phyloP scores from a whole-genome alignment of 208 protist species.

The Balamuthia mandrillaris region DNA sequence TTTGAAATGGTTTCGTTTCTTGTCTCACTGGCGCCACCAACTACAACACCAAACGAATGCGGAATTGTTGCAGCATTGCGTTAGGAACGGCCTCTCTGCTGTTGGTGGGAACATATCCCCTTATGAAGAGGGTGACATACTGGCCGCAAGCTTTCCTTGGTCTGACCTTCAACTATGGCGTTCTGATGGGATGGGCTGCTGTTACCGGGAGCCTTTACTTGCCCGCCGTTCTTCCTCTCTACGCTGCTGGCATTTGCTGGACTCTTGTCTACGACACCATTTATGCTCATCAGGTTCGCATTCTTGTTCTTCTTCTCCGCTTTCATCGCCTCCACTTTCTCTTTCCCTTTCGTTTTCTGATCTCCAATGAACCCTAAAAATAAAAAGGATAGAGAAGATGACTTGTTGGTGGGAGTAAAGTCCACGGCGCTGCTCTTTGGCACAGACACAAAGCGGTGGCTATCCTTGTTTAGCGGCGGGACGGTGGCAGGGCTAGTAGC shows the following conservation, averaged over 20 bases:
- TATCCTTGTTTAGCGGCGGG: slow-evolving; percentile 37
- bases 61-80: slow-evolving; percentile 44
- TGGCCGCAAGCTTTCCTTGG: slow-evolving; percentile 78
- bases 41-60: too few relatives aligned
- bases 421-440: slow-evolving; percentile 77
- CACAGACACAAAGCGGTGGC: slow-evolving; percentile 46
- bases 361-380: too few relatives aligned
- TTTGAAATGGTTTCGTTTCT: too few relatives aligned
- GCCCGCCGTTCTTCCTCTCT: slow-evolving; percentile 60
- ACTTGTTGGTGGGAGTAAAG: slow-evolving; percentile 72
- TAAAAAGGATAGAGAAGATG: slow-evolving; percentile 70
- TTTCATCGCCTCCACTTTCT: too few relatives aligned
- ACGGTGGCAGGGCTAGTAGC: slow-evolving; percentile 1
- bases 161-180: slow-evolving; percentile 83
- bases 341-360: too few relatives aligned
- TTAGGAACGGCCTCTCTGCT: slow-evolving; percentile 60
- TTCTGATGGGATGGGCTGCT: slow-evolving; percentile 69
- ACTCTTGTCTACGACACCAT: slow-evolving; percentile 85
- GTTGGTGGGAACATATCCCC: slow-evolving; percentile 75
- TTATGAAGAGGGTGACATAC: slow-evolving; percentile 79
- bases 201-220: slow-evolving; percentile 47
- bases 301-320: background rate
- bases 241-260: slow-evolving; percentile 69
- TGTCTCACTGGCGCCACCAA: too few relatives aligned
- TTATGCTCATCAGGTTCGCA: slow-evolving; percentile 80